Conservation (phyloP, 306 rosid genomes). For the Senna tora region DNA sequence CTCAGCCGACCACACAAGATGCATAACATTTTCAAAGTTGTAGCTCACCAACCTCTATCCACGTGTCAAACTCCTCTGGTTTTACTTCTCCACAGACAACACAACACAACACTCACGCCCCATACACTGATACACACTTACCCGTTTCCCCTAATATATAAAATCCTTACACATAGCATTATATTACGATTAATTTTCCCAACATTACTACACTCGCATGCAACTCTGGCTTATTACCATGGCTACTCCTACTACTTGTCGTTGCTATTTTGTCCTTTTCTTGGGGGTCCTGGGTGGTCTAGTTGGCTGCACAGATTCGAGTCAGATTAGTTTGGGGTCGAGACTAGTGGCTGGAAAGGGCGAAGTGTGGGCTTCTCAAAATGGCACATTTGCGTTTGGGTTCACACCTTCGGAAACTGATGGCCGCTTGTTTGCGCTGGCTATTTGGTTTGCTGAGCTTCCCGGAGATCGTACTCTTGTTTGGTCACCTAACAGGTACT, state of each 20-base stretch:
- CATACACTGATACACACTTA: not conserved
- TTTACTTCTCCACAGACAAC: conserved; percentile 34
- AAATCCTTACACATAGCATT: conserved; percentile 18
- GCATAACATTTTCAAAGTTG: conserved; percentile 50
- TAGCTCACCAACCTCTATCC: conserved; percentile 75
- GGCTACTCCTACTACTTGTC: conserved; percentile 33
- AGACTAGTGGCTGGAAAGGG: conserved; percentile 59
- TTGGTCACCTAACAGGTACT: conserved; percentile 84
- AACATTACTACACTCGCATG: not conserved
- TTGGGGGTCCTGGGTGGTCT: conserved; percentile 38
- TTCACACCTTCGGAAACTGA: conserved; percentile 52
- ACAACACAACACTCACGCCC: conserved; percentile 25
- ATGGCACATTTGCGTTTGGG: conserved; percentile 89
- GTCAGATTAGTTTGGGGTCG: conserved; percentile 60
- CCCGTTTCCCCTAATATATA: not conserved
- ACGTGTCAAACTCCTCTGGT: conserved; percentile 42
- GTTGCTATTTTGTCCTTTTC: conserved; percentile 36
- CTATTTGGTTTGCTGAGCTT: conserved; percentile 82
- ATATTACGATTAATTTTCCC: conserved; percentile 30
- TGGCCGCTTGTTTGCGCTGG: conserved; percentile 48
- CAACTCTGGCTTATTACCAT: conserved; percentile 33
- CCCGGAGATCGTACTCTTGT: conserved; percentile 72
- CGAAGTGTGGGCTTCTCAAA: conserved; percentile 66
- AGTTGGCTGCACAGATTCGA: conserved; percentile 37
- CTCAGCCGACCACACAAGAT: conserved; percentile 61